phyloP scores from a whole-genome alignment of 768 basidiomycete species.

The Russula abietina region DNA sequence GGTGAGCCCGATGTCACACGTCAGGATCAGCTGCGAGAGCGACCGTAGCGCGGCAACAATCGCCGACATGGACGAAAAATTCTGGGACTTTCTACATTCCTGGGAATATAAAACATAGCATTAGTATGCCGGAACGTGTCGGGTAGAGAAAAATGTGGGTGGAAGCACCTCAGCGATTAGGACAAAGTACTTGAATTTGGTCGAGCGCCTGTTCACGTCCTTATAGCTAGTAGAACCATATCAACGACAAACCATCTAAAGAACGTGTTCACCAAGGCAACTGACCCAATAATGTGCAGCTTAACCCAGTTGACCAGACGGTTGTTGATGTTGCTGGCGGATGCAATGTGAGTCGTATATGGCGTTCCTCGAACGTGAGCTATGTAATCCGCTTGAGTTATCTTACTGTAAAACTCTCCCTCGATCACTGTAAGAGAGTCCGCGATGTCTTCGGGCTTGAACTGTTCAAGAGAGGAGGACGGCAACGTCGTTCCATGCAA shows the following conservation, averaged over 20 bases:
- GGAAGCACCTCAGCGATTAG: constrained; percentile 37
- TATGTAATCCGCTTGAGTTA: constrained; percentile 41
- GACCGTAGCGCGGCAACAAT: constrained; percentile 42
- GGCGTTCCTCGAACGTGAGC: constrained; percentile 33
- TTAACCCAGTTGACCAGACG: constrained; percentile 31
- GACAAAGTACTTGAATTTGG: constrained; percentile 42
- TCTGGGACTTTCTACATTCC: constrained; percentile 42
- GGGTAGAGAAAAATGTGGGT: not conserved
- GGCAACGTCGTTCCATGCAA: not conserved
- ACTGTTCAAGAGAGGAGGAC: constrained; percentile 28
- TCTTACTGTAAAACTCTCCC: constrained; percentile 36
- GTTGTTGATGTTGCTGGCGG: constrained; percentile 35
- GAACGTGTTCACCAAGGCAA: constrained; percentile 31
- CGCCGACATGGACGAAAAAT: constrained; percentile 41
- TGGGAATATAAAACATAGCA: constrained; percentile 16
- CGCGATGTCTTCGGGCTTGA: constrained; percentile 39
- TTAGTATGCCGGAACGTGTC: not conserved
- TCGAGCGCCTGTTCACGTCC: constrained; percentile 34
- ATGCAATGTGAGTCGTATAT: constrained; percentile 33
- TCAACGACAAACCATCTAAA: not conserved
- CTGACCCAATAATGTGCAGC: constrained; percentile 22
- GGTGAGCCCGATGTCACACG: constrained; percentile 20
- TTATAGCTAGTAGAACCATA: constrained; percentile 34
- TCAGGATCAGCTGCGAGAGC: constrained; percentile 33
- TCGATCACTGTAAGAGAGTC: constrained; percentile 41